These are phyloP conservation scores for Dorcoceras hygrometricum DNA, from an alignment of 257 asterid genomes.

Conservation along the genomic window DNA sequence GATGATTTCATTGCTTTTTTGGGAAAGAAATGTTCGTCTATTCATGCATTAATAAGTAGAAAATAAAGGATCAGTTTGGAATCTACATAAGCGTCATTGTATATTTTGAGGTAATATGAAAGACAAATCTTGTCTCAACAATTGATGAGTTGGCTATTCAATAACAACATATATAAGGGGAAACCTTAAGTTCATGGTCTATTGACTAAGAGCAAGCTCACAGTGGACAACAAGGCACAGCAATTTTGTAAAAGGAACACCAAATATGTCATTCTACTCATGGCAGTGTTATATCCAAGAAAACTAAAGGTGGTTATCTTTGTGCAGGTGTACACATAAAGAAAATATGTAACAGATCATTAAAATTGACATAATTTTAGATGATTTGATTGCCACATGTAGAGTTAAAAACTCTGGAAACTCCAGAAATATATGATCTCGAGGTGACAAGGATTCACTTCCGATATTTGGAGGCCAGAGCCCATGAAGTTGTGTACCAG, in stretches of 20 bases:
- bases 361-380: background rate
- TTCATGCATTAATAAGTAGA: background rate
- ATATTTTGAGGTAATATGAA: background rate
- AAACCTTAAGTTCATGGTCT: background rate
- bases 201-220: background rate
- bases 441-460: background rate
- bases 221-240: background rate
- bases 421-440: background rate
- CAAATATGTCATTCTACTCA: background rate
- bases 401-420: background rate
- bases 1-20: background rate
- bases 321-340: too few species aligned
- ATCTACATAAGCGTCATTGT: background rate
- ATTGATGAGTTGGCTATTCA: background rate
- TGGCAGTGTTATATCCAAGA: background rate
- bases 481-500: background rate
- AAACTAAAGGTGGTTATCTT: background rate
- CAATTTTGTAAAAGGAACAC: background rate
- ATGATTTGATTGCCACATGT: background rate
- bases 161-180: background rate
- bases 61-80: background rate
- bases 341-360: background rate
- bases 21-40: background rate
- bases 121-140: background rate
- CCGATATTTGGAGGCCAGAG: background rate